phyloP scores from a whole-genome alignment of 768 basidiomycete genomes.

The Mycena alexandri region DNA sequence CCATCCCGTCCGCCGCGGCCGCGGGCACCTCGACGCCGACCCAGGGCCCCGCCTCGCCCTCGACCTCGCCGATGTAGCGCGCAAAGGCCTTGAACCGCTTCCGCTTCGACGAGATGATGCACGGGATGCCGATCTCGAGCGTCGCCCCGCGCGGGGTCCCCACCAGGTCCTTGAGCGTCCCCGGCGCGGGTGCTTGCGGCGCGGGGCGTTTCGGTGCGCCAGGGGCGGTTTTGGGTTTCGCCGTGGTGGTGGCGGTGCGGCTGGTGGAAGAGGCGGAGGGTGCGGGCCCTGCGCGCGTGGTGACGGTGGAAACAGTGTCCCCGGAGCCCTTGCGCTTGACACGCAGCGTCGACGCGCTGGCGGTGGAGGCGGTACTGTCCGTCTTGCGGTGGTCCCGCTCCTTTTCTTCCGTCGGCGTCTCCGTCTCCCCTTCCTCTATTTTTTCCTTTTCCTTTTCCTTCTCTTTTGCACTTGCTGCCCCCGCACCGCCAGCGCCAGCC shows the following conservation, averaged over 20 bases:
- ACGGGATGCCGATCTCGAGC: slow-evolving; percentile 89
- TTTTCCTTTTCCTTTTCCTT: slow-evolving; percentile 37
- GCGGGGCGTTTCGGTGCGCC: slow-evolving; percentile 33
- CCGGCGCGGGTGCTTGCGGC: slow-evolving; percentile 40
- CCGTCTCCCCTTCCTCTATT: slow-evolving; percentile 32
- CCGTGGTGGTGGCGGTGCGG: slow-evolving; percentile 38
- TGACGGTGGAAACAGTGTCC: slow-evolving; percentile 56
- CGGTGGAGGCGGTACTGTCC: slow-evolving; percentile 57
- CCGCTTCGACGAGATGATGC: slow-evolving; percentile 87
- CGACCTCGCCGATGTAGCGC: slow-evolving; percentile 88
- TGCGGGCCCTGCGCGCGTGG: slow-evolving; percentile 44
- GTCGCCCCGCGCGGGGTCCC: slow-evolving; percentile 70
- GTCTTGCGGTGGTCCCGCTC: slow-evolving; percentile 60
- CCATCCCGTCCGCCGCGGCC: slow-evolving; percentile 43
- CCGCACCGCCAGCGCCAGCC: slow-evolving; percentile 1
- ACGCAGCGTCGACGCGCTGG: slow-evolving; percentile 54
- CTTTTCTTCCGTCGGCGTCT: slow-evolving; percentile 39
- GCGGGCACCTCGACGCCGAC: slow-evolving; percentile 92
- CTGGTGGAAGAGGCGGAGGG: slow-evolving; percentile 41
- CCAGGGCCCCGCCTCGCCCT: slow-evolving; percentile 87
- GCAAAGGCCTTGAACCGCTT: slow-evolving; percentile 90
- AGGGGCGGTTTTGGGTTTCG: slow-evolving; percentile 33
- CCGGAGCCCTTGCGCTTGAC: slow-evolving; percentile 55
- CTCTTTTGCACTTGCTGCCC: slow-evolving; percentile 6
- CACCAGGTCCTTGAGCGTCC: slow-evolving; percentile 35